Evolutionary conservation across 495 filamentous ascomycete genomes (phyloP), one percentile per base, ranked within the genome.

Genomic region (Penicillium paxilli): DNA sequence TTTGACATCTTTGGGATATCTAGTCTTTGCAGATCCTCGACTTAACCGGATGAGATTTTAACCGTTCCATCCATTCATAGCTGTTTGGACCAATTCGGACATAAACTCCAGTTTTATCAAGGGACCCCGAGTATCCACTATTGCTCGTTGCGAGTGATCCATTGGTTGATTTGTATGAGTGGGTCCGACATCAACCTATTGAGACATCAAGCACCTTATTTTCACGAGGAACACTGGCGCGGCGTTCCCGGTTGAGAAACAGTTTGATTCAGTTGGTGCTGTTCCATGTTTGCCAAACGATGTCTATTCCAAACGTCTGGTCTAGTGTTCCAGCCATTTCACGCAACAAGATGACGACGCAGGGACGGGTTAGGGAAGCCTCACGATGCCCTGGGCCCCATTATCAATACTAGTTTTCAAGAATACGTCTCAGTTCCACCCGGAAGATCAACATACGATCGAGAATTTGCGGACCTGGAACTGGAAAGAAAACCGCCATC

Each of bases 401-500:
- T 45, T 33, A 9, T 19, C n/a, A 16, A 46, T 23, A 30, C 17
- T 42, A 48, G 47, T 51, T 28, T 54, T 14, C 30, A 54, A 47
- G 47, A n/a, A 40, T 42, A 47, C 14, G 25, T 17, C 22, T 51
- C 57, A 51, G 20, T 51, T n/a, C 47, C 40, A 38, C 50, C 11
- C 47, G 57, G 51, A 26, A 54, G 47, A 59, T 54, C 57, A 59
- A 51, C 51, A 24, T 51, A 8, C 44, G 19, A 44, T 47, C 41
- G n/a, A 35, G 16, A 17, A 25, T 41, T 24, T 2, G 6, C 35
- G 14, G 1, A 4, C 14, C 41, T 41, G 4, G 24, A 54, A 47
- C 51, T n/a, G 47, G 57, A 30, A 51, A 14, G 10, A 45, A 45
- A 17, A 24, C 49, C 46, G 49, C 14, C 49, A 19, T 21, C 11